Base-by-base conservation (phyloP, 441 rosid species). In the Breynia disticha region DNA sequence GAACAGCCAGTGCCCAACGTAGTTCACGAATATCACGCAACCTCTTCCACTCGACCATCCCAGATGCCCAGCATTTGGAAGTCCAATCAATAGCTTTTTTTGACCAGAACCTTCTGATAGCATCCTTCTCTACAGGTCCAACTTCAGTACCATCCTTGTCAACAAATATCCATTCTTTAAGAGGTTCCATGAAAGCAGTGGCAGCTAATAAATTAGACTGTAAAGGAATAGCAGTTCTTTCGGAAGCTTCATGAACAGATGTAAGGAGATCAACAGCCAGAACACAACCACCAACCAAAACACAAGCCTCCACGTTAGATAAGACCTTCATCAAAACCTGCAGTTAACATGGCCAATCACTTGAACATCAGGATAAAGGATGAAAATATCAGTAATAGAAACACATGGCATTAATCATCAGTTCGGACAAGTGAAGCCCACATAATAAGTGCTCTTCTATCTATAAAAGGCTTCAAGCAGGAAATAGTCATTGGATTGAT, bases 121-220 rank as follows among this genome's bases (percentile, higher is more conserved):
- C 86, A 74, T 95, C 99, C 78, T 95, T 95, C 82, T 90, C 95
- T 43, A 95, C 67, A 19, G 99, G 99, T 67, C 99, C 99, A 63
- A 81, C 79, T 75, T 87, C 74, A 56, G 68, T 70, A 61, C 98
- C 97, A 71, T 79, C 76, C 63, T 84, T 79, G 68, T 80, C 93
- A 56, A 79, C 59, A 67, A 81, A 86, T 90, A 84, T 86, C 99
- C 99, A 95, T 74, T 95, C 99, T 79, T 95, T 95, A 35, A 84
- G 88, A 32, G 99, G 90, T 74, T 95, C 99, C 99, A 95, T 87
- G 74, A 95, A 95, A 57, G 99, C 99, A 67, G 93, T 78, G 55
- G 99, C 95, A 59, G 99, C 99, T 66, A 95, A 79, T 73, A 95
- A 75, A 72, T 95, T 95, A 53, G 99, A 95, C 56, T 90, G 99